phyloP scores from a whole-genome alignment of 2,329 filamentous ascomycete genomes.

The Xylaria polymorpha region DNA sequence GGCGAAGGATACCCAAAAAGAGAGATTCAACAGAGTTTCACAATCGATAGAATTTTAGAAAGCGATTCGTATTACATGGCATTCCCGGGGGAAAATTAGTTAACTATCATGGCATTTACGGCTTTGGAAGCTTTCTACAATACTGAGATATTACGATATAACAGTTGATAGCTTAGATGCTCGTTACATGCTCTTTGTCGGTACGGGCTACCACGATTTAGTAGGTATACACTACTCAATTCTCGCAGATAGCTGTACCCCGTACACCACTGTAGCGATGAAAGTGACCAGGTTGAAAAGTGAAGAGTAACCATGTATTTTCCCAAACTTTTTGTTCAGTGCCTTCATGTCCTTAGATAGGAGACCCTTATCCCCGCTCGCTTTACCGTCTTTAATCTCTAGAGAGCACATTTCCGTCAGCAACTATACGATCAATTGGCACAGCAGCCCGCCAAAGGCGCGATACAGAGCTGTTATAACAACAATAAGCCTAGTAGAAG shows the following conservation, averaged over 20 bases:
- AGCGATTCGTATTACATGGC: constrained; percentile 1
- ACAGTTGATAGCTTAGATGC: neutral
- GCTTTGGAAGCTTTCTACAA: neutral
- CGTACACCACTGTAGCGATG: constrained; percentile 79
- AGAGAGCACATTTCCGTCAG: constrained; percentile 34
- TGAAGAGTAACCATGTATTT: constrained; percentile 83
- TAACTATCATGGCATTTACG: neutral
- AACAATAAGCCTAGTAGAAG: neutral
- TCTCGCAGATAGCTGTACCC: constrained; percentile 75
- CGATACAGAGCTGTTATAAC: constrained; percentile 3
- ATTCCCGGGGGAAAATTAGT: neutral
- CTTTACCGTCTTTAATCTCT: constrained; percentile 91
- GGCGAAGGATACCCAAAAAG: constrained; percentile 6
- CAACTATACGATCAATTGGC: constrained; percentile 11
- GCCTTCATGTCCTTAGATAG: constrained; percentile 86
- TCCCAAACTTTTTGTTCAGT: constrained; percentile 82
- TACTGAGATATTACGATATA: neutral
- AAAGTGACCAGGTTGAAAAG: constrained; percentile 80
- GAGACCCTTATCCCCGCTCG: constrained; percentile 80
- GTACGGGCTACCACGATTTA: neutral
- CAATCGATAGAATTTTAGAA: neutral
- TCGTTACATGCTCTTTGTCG: constrained; percentile 2
- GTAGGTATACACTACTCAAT: constrained; percentile 56
- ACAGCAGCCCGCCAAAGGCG: neutral
- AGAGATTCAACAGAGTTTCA: neutral